A percentile compares a stretch with the other conserved stretches of the same genome.
phyloP scores from a whole-genome alignment of 768 basidiomycete species.

The Naganishia kalamii region DNA sequence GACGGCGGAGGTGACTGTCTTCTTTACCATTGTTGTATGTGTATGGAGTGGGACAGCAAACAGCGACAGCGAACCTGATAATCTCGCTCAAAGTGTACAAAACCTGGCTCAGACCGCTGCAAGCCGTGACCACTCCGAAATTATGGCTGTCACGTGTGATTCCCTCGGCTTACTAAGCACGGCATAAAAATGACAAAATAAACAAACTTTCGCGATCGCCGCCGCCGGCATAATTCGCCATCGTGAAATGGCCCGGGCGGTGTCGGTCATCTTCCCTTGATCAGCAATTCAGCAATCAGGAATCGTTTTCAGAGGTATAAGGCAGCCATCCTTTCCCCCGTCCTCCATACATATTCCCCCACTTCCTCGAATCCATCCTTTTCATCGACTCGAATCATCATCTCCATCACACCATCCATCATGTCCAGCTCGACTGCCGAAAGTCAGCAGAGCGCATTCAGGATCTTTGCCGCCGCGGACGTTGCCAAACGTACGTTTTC shows the following conservation, averaged over 20 bases:
- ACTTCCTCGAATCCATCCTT: neutral
- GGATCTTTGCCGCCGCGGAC: constrained; percentile 33
- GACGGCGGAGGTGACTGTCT: neutral
- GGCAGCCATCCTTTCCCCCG: neutral
- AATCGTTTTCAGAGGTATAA: too few species aligned
- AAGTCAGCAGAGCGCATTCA: neutral
- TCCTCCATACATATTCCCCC: neutral
- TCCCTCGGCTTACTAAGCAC: neutral
- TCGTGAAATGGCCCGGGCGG: neutral
- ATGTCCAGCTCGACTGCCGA: neutral
- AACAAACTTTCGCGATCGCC: neutral
- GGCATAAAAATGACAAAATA: neutral
- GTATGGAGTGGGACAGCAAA: neutral
- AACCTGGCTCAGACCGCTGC: too few species aligned
- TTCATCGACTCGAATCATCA: neutral
- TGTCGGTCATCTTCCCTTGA: neutral
- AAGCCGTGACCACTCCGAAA: constrained; percentile 4
- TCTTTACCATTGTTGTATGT: constrained; percentile 10
- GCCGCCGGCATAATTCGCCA: neutral
- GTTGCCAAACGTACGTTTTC: constrained; percentile 34
- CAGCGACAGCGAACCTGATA: too few species aligned
- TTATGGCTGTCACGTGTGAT: constrained; percentile 14
- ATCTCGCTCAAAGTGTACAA: too few species aligned
- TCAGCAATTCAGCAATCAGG: too few species aligned
- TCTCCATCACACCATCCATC: neutral